phyloP scores from a whole-genome alignment of 1,284 basidiomycete species.

The Sanguinoderma infundibulare region DNA sequence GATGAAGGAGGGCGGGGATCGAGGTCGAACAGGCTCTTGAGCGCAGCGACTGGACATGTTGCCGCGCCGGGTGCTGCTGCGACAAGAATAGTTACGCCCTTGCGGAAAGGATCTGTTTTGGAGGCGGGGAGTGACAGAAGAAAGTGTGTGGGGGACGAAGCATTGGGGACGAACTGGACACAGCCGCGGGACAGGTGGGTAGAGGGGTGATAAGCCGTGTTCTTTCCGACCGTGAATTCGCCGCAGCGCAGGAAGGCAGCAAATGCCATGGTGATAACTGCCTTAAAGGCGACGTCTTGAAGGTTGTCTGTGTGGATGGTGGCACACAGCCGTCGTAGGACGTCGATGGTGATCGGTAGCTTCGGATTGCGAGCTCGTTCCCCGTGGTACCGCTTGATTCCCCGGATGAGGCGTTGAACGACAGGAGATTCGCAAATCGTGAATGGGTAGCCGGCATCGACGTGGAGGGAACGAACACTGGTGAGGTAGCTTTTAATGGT shows the following conservation, averaged over 20 bases:
- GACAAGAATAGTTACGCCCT: slow-evolving; percentile 37
- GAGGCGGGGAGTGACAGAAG: slow-evolving; percentile 39
- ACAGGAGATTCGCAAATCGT: slow-evolving; percentile 28
- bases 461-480: slow-evolving; percentile 29
- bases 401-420: slow-evolving; percentile 30
- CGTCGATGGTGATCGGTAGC: slow-evolving; percentile 28
- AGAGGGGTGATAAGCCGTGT: slow-evolving; percentile 24
- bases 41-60: slow-evolving; percentile 35
- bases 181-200: slow-evolving; percentile 32
- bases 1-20: not conserved
- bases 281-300: not conserved
- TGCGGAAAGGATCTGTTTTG: slow-evolving; percentile 44
- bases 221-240: slow-evolving; percentile 34
- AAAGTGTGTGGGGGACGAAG: slow-evolving; percentile 31
- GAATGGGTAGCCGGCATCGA: slow-evolving; percentile 31
- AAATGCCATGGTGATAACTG: slow-evolving; percentile 35
- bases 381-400: slow-evolving; percentile 36
- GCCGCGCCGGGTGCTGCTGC: slow-evolving; percentile 26
- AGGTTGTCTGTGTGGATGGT: not conserved
- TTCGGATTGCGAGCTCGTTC: slow-evolving; percentile 28
- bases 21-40: slow-evolving; percentile 5
- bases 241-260: slow-evolving; percentile 37
- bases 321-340: slow-evolving; percentile 21
- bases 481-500: slow-evolving; percentile 39
- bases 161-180: slow-evolving; percentile 32